Conservation (phyloP, 192 early-diverging fungal genomes). For the Backusella sp. region DNA sequence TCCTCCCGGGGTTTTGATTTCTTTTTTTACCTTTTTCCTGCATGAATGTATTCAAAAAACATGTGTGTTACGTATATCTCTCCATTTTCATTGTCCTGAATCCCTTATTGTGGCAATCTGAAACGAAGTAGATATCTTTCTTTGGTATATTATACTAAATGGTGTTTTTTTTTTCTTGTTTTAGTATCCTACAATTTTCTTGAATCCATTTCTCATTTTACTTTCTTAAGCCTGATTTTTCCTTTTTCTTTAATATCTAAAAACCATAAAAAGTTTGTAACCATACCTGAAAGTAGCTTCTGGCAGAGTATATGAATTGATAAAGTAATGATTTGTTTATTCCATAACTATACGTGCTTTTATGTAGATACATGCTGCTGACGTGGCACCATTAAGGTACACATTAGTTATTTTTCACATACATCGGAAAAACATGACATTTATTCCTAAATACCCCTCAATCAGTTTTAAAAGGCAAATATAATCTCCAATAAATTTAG, state of each 20-base stretch:
- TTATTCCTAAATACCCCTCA: no score
- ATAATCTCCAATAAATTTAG: no score
- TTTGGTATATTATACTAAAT: not conserved
- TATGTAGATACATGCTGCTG: no score
- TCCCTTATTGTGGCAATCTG: not conserved
- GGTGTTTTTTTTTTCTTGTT: not conserved
- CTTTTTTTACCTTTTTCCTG: not conserved
- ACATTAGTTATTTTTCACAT: not conserved
- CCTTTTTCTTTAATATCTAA: not conserved
- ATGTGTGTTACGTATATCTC: not conserved
- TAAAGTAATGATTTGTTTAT: not conserved
- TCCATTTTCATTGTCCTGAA: not conserved
- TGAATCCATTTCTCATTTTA: not conserved
- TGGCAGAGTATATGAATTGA: not conserved
- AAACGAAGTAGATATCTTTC: not conserved
- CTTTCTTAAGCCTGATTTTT: not conserved
- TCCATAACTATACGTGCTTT: not conserved
- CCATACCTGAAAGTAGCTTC: not conserved
- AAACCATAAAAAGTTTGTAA: not conserved
- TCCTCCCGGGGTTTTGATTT: conserved; percentile 2
- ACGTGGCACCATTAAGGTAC: not conserved
- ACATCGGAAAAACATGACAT: no score
- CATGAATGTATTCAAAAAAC: not conserved
- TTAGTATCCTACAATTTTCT: not conserved
- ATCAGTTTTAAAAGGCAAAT: no score